These are phyloP conservation scores for Pleurotus platypus DNA, from an alignment of 768 basidiomycete genomes.

Conservation along the genomic window DNA sequence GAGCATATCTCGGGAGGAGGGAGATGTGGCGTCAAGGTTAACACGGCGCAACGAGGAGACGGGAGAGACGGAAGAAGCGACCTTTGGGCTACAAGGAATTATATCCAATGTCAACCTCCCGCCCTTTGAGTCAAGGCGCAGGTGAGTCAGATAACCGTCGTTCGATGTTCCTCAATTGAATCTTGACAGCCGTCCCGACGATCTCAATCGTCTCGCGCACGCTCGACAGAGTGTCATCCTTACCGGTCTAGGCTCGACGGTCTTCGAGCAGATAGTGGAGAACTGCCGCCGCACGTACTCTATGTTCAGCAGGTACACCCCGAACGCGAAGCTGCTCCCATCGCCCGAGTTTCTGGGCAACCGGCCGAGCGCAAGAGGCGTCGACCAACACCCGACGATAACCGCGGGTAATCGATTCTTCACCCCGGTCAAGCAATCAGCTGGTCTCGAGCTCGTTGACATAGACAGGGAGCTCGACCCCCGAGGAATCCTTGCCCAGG, in stretches of 20 bases:
- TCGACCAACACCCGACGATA: not conserved
- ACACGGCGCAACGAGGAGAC: not conserved
- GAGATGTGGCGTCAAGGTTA: too few species aligned
- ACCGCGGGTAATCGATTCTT: not conserved
- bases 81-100: not conserved
- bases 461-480: not conserved
- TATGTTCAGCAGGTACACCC: not conserved
- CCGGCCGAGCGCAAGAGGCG: not conserved
- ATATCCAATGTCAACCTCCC: not conserved
- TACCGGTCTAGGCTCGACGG: not conserved
- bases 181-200: too few species aligned
- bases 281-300: not conserved
- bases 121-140: not conserved
- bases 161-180: too few species aligned
- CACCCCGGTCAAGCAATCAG: not conserved
- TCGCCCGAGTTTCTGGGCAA: not conserved
- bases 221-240: not conserved
- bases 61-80: not conserved
- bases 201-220: not conserved
- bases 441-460: not conserved
- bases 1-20: too few species aligned
- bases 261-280: not conserved
- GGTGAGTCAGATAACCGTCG: not conserved
- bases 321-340: not conserved
- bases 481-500: not conserved